Evolutionary conservation across 2,329 filamentous ascomycete genomes (phyloP).

Genomic region (Colletotrichum destructivum): DNA sequence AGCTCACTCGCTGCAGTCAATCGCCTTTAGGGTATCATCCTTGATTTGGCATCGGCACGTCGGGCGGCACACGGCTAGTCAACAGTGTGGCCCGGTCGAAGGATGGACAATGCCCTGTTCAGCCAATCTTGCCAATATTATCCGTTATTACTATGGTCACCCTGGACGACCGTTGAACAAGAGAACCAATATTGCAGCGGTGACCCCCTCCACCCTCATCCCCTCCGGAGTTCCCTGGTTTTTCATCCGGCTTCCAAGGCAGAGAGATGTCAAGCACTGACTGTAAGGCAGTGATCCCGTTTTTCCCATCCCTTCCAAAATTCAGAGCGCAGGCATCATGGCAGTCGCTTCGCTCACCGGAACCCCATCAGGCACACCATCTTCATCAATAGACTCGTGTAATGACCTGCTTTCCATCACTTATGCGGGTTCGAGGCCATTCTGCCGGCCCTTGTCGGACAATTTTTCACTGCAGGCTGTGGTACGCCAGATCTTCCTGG

Average conservation of each 20-base stretch:
- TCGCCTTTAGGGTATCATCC: neutral
- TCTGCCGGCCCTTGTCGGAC: constrained; percentile 5
- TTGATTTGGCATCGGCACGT: constrained; percentile 33
- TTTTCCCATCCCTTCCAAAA: constrained; percentile 7
- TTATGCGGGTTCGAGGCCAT: constrained; percentile 10
- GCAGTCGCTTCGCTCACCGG: constrained; percentile 24
- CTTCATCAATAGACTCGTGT: constrained; percentile 17
- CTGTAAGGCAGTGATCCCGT: constrained; percentile 7
- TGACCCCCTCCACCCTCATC: neutral
- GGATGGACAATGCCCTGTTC: constrained; percentile 23
- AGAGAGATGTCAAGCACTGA: constrained; percentile 3
- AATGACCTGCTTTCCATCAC: constrained; percentile 5
- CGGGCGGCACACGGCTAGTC: constrained; percentile 39
- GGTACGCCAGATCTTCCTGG: constrained; percentile 12
- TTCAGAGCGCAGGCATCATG: constrained; percentile 2
- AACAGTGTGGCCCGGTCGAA: constrained; percentile 15
- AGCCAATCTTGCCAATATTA: constrained; percentile 15
- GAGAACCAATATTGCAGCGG: constrained; percentile 28
- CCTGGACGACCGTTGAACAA: constrained; percentile 21
- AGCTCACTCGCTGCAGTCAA: constrained; percentile 2
- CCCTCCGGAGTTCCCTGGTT: constrained; percentile 11
- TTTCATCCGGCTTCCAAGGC: neutral
- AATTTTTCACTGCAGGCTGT: constrained; percentile 24
- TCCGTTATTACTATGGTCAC: constrained; percentile 23
- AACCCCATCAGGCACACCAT: constrained; percentile 24